These are phyloP conservation scores for Medicago lupulina DNA, from an alignment of 306 rosid species.

Conservation along the genomic window DNA sequence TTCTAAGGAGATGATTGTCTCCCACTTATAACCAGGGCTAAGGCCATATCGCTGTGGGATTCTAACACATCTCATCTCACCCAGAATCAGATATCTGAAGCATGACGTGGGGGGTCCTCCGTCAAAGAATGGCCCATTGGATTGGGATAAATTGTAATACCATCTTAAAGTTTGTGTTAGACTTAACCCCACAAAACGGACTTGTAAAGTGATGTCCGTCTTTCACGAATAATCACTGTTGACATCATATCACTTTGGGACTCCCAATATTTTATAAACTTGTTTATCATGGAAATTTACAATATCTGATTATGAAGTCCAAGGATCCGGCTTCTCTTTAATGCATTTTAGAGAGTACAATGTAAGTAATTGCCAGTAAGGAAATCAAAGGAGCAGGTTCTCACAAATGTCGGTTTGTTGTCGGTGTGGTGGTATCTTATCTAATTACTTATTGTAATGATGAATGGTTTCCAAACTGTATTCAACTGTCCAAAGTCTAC, in stretches of 20 bases:
- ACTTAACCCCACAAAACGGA: neutral
- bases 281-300: conserved; percentile 26
- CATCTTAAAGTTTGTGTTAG: neutral
- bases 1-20: neutral
- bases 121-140: neutral
- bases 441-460: conserved; percentile 12
- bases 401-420: conserved; percentile 31
- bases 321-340: conserved; percentile 20
- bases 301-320: conserved; percentile 20
- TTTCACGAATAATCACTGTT: neutral
- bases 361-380: conserved; percentile 29
- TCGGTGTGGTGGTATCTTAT: conserved; percentile 23
- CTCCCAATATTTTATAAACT: conserved; percentile 19
- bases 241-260: neutral
- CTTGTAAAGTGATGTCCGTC: neutral
- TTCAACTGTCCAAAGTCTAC: conserved; percentile 9
- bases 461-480: conserved; percentile 15
- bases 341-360: conserved; percentile 23
- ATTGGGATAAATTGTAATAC: neutral
- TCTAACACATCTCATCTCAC: neutral
- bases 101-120: neutral
- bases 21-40: neutral
- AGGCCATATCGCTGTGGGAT: neutral
- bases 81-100: neutral
- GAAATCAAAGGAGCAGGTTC: conserved; percentile 32